Percentiles rank a stretch among this genome's conserved stretches.
These are phyloP conservation scores for Austropuccinia psidii DNA, from an alignment of 1,284 basidiomycete genomes.

Conservation along the genomic window DNA sequence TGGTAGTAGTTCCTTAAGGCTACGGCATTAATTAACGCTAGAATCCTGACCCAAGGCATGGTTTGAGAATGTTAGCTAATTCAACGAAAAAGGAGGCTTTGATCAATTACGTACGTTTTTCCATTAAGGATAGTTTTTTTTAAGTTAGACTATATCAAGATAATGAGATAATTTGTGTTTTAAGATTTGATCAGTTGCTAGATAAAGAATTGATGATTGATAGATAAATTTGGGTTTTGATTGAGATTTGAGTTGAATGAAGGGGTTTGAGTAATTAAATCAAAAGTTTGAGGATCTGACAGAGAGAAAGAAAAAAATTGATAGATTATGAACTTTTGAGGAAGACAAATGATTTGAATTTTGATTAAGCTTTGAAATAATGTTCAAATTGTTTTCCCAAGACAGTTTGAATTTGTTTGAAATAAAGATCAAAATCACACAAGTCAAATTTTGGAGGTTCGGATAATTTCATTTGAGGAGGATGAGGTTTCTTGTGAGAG, in stretches of 20 bases:
- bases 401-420: constrained; percentile 63
- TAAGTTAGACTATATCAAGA: constrained; percentile 82
- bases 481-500: constrained; percentile 56
- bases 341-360: constrained; percentile 42
- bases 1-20: constrained; percentile 63
- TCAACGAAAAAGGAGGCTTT: too few relatives aligned
- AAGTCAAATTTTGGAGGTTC: constrained; percentile 68
- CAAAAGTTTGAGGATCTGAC: constrained; percentile 74
- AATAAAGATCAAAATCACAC: constrained; percentile 76
- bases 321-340: constrained; percentile 69
- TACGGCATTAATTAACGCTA: constrained; percentile 51
- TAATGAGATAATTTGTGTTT: constrained; percentile 89
- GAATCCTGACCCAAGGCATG: constrained; percentile 18
- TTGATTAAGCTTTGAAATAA: neutral
- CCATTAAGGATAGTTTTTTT: constrained; percentile 19
- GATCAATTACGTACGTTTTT: constrained; percentile 41
- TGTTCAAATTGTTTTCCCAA: constrained; percentile 56
- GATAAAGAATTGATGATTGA: constrained; percentile 42
- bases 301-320: constrained; percentile 80
- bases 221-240: constrained; percentile 42
- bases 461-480: constrained; percentile 64
- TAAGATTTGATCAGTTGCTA: constrained; percentile 56
- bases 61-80: constrained; percentile 10
- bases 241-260: constrained; percentile 1
- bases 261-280: constrained; percentile 62